phyloP scores from a whole-genome alignment of 176 grass and related monocot species.

The Canna indica region DNA sequence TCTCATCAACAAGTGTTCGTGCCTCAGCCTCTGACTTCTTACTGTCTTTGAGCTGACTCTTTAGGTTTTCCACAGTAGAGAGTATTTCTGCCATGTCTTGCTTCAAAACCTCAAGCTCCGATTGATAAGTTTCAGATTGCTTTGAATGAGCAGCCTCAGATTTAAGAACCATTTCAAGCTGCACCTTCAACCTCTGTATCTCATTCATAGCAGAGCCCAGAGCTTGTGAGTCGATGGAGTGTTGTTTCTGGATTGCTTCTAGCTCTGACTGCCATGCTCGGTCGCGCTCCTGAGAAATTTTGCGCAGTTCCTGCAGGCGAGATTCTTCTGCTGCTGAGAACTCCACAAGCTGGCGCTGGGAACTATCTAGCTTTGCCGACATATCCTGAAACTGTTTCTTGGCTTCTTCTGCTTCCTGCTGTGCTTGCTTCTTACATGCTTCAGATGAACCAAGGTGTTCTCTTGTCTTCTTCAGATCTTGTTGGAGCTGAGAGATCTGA shows the following conservation, averaged over 20 bases:
- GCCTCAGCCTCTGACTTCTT: constrained; percentile 50
- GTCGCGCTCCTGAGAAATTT: constrained; percentile 79
- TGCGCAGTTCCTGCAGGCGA: constrained; percentile 60
- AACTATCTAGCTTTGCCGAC: constrained; percentile 43
- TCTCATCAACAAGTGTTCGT: constrained; percentile 30
- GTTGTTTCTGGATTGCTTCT: constrained; percentile 69
- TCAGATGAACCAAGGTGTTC: constrained; percentile 68
- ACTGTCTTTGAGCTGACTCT: constrained; percentile 37
- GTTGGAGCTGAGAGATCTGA: constrained; percentile 57
- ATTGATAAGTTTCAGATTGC: constrained; percentile 31
- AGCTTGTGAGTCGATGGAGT: constrained; percentile 39
- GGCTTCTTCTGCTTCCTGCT: constrained; percentile 66
- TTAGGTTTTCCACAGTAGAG: constrained; percentile 52
- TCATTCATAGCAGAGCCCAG: constrained; percentile 53
- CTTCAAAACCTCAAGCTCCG: constrained; percentile 49
- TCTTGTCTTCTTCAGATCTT: constrained; percentile 84
- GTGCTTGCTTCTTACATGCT: constrained; percentile 40
- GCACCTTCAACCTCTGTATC: constrained; percentile 62
- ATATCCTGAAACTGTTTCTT: constrained; percentile 46
- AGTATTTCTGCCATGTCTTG: constrained; percentile 57
- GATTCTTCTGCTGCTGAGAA: constrained; percentile 54
- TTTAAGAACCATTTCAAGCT: constrained; percentile 42
- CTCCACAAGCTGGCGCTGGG: constrained; percentile 43
- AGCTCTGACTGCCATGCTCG: constrained; percentile 68
- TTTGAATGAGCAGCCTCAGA: constrained; percentile 35